Evolutionary conservation across 177 flowering plant species (phyloP).

Genomic region (Vitis hybrid): DNA sequence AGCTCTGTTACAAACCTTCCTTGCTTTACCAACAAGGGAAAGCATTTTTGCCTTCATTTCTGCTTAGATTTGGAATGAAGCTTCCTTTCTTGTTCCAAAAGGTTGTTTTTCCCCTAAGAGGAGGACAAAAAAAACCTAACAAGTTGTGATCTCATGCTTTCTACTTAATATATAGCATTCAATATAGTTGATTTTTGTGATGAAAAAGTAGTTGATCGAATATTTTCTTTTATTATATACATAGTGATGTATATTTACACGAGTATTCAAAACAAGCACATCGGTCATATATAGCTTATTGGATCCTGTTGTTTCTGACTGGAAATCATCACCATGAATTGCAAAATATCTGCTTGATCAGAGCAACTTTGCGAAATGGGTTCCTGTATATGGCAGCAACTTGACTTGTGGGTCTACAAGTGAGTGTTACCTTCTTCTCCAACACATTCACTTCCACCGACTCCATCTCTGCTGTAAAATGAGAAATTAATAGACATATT

Average conservation of each 20-base stretch:
- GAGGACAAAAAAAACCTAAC: too few relatives aligned
- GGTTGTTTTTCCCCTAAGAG: too few relatives aligned
- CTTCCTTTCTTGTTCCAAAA: too few relatives aligned
- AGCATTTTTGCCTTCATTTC: too few relatives aligned
- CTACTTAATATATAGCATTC: too few relatives aligned
- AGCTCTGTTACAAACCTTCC: too few relatives aligned
- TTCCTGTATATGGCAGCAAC: constrained; percentile 12
- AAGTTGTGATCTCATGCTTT: too few relatives aligned
- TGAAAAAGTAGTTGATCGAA: too few relatives aligned
- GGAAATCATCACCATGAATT: constrained; percentile 14
- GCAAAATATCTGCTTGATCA: constrained; percentile 13
- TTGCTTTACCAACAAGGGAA: too few relatives aligned
- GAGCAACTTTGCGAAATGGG: constrained; percentile 16
- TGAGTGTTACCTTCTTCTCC: constrained; percentile 63
- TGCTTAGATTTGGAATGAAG: too few relatives aligned
- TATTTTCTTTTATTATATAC: not conserved
- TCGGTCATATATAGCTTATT: not conserved
- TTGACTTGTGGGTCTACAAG: constrained; percentile 27
- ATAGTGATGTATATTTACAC: not conserved
- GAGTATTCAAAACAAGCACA: not conserved
- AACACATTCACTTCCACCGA: constrained; percentile 50
- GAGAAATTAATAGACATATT: not conserved
- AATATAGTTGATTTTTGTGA: too few relatives aligned
- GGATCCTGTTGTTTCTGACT: not conserved
- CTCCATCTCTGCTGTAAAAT: constrained; percentile 36